Base-by-base conservation (phyloP, 192 early-diverging fungal species). In the Ramicandelaber brevisporus region DNA sequence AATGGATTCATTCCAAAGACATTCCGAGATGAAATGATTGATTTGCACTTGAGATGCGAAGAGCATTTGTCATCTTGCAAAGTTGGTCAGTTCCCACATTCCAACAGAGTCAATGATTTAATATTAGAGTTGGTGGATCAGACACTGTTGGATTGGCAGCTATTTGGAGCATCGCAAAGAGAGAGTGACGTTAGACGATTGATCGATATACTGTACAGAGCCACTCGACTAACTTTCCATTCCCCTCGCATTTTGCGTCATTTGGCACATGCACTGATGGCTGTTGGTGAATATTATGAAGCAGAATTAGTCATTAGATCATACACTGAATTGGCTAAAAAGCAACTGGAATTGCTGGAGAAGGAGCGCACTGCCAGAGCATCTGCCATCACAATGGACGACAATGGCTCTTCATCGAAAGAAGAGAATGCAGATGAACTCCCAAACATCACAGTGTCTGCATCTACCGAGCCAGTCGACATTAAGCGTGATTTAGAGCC, bases 261-360 rank as follows among this genome's bases (percentile, higher is more conserved):
- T 34, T 41, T 73, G 5, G 53, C 71, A 31, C 43, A 53, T 21
- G 44, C 62, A 0, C 53, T 75, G n/a, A 37, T 63, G 4, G 36
- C 38, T 13, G 38, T 65, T 4, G 77, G 77, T 21, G 68, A 77
- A 31, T 77, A 66, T 41, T 64, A 71, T 27, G 77, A 81, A 47
- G 77, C 73, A 0, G 55, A 64, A n/a, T 40, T 70, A 33, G 73
- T 67, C 13, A 32, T 81, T 3, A 39, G 47, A 17, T 52, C 72
- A 1, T 81, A 81, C 37, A 33, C 61, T 28, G 37, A 53, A 20
- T 40, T 73, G 41, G 55, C 57, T 11, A 58, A 53, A 19, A 47
- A 57, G 3, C 53, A 55, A 10, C 26, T 60, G 28, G 43, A 50
- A 29, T 27, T 35, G 3, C 33, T 45, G 22, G 33, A 44, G 21